These are phyloP conservation scores for Rhipidocladum racemiflorum DNA, from an alignment of 176 grass and related monocot genomes.

Conservation along the genomic window DNA sequence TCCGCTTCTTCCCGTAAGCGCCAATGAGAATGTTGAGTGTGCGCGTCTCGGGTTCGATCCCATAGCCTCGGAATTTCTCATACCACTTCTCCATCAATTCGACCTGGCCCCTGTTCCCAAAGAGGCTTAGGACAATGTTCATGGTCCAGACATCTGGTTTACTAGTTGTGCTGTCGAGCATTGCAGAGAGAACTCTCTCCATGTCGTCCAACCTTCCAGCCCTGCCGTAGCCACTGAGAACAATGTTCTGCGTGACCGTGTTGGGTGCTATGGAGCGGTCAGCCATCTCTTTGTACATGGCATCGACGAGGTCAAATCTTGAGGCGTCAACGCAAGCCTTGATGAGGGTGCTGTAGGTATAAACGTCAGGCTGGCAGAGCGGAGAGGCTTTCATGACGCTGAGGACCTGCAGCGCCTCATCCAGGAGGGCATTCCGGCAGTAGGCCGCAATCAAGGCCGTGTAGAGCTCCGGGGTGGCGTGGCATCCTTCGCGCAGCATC, in stretches of 20 bases:
- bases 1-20: constrained; percentile 77
- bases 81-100: constrained; percentile 93
- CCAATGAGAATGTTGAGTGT: constrained; percentile 97
- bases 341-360: constrained; percentile 84
- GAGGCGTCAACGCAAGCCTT: constrained; percentile 64
- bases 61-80: constrained; percentile 81
- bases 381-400: constrained; percentile 62
- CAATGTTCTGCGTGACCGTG: constrained; percentile 86
- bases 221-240: constrained; percentile 78
- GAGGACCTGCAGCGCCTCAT: constrained; percentile 65
- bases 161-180: constrained; percentile 61
- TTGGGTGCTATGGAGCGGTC: constrained; percentile 59
- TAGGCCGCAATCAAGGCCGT: constrained; percentile 74
- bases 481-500: constrained; percentile 64
- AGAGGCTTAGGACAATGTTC: constrained; percentile 90
- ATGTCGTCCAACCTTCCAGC: constrained; percentile 76
- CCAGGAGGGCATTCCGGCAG: constrained; percentile 52
- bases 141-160: constrained; percentile 95
- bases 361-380: constrained; percentile 77
- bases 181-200: constrained; percentile 67
- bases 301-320: constrained; percentile 63
- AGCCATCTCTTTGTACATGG: constrained; percentile 73
- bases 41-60: constrained; percentile 77
- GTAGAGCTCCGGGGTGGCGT: constrained; percentile 64
- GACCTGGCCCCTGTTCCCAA: constrained; percentile 68